A percentile compares a stretch with the other conserved stretches of the same genome.
Conservation (phyloP, 208 protist genomes). For the Crithidia fasciculata region DNA sequence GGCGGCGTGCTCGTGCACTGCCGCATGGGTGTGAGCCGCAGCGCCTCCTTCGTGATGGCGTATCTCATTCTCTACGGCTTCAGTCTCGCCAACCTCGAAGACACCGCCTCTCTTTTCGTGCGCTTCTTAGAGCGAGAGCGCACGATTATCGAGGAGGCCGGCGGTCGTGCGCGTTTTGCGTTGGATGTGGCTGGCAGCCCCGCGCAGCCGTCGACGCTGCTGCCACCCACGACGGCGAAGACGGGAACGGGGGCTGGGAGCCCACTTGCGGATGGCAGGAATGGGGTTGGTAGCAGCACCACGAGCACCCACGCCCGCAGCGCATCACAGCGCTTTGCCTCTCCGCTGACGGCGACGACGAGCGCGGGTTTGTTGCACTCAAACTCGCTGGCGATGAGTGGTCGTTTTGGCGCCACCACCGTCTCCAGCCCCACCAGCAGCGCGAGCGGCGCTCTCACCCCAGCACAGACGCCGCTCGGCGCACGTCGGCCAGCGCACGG, state of each 20-base stretch:
- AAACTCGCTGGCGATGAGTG: not conserved
- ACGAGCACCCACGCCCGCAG: no score
- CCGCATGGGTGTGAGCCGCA: slow-evolving; percentile 83
- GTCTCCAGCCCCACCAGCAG: slow-evolving; percentile 5
- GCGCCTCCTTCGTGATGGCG: slow-evolving; percentile 74
- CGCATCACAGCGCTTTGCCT: not conserved
- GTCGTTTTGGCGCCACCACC: not conserved
- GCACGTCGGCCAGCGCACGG: not conserved
- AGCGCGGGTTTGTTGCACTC: not conserved
- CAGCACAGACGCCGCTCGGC: not conserved
- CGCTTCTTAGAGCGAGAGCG: slow-evolving; percentile 27
- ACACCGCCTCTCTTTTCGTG: slow-evolving; percentile 28
- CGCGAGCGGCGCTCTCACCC: not conserved
- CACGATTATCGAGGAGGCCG: slow-evolving; percentile 22
- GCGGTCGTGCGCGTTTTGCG: slow-evolving; percentile 8
- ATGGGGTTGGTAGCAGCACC: no score
- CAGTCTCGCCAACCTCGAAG: slow-evolving; percentile 29
- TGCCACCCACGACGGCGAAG: not conserved
- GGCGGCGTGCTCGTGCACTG: slow-evolving; percentile 86
- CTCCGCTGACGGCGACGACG: not conserved
- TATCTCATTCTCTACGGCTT: slow-evolving; percentile 85
- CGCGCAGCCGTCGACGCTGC: no score
- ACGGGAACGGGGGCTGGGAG: not conserved
- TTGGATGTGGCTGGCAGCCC: not conserved
- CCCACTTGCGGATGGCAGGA: no score